phyloP scores from a whole-genome alignment of 1,139 yeast species.

The Blastobotrys petasosporus region DNA sequence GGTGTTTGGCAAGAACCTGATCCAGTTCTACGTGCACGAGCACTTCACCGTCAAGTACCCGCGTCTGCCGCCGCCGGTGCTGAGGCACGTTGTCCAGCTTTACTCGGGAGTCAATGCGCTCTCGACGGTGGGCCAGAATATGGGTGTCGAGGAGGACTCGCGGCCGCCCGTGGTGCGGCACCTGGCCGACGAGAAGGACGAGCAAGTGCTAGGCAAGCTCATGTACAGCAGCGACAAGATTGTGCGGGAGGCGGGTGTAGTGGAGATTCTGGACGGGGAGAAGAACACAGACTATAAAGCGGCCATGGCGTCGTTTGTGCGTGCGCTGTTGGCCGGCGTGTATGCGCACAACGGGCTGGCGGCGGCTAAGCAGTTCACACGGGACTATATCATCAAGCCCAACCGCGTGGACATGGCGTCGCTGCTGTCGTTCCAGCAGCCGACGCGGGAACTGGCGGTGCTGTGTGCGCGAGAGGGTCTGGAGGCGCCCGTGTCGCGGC shows the following conservation, averaged over 20 bases:
- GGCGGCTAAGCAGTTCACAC: conserved; percentile 58
- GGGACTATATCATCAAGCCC: conserved; percentile 60
- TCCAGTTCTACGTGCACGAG: conserved; percentile 73
- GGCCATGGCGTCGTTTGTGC: conserved; percentile 46
- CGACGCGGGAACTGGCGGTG: conserved; percentile 76
- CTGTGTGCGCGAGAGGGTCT: conserved; percentile 76
- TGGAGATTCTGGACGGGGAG: conserved; percentile 33
- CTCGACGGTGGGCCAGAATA: conserved; percentile 53
- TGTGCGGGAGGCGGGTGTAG: conserved; percentile 40
- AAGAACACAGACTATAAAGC: conserved; percentile 33
- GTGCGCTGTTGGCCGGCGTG: conserved; percentile 42
- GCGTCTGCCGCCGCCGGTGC: conserved; percentile 75
- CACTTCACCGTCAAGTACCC: conserved; percentile 73
- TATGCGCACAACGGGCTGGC: conserved; percentile 49
- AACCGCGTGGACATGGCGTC: conserved; percentile 67
- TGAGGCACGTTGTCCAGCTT: conserved; percentile 67
- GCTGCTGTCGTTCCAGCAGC: conserved; percentile 76
- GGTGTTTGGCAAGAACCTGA: conserved; percentile 69
- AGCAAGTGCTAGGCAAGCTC: conserved; percentile 34
- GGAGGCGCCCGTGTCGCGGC: conserved; percentile 68
- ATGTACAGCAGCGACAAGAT: conserved; percentile 27
- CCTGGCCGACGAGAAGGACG: conserved; percentile 62
- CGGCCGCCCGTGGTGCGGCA: conserved; percentile 60
- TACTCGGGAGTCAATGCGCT: conserved; percentile 63
- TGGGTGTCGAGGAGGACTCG: conserved; percentile 86